Base-by-base conservation (phyloP, 208 protist species). In the Leptomonas seymouri region DNA sequence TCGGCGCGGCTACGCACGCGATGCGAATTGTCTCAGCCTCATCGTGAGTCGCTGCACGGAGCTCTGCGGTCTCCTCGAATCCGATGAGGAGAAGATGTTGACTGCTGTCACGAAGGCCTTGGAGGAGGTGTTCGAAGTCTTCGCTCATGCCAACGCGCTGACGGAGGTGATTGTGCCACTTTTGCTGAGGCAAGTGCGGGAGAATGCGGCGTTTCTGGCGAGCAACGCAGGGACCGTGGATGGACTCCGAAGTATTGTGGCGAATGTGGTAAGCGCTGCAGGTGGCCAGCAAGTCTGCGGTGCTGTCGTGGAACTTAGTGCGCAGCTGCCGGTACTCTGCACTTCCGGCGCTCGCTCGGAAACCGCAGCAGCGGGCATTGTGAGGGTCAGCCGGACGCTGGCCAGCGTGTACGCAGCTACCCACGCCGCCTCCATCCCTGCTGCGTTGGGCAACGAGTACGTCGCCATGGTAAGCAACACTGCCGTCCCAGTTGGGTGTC, bases 231-330 rank as follows among this genome's bases (percentile, higher is more conserved):
- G 39, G 20, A 57, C 58, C 18, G 42, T 77, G 5, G 71, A 77
- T 30, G 57, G 71, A 0, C 53, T 61, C n/a, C 62, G 62, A 9
- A 67, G 71, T 48, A 71, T 77, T 11, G 71, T 77, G 25, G 49
- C 20, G 3, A 77, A 46, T 41, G 50, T 71, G 0, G 28, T 67
- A 11, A 56, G 21, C 20, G 51, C 70, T 30, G 39, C 53, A 20
- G 55, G 39, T n/a, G 55, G 54, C 1, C 54, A 28, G 34, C 36
- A 25, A 18, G 3, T 45, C 21, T 21, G 46, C 45, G 28, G 36
- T 39, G 57, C 42, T 27, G 53, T 41, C 4, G 58, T 77, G 5
- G 39, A 31, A 27, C 58, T 77, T 8, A 67, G 63, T 14, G 62
- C 59, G 28, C 56, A 54, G 49, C 44, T 77, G 14, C 55, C 64